Evolutionary conservation across 176 grass and related monocot species (phyloP).

Genomic region (maize (Zea mays)): DNA sequence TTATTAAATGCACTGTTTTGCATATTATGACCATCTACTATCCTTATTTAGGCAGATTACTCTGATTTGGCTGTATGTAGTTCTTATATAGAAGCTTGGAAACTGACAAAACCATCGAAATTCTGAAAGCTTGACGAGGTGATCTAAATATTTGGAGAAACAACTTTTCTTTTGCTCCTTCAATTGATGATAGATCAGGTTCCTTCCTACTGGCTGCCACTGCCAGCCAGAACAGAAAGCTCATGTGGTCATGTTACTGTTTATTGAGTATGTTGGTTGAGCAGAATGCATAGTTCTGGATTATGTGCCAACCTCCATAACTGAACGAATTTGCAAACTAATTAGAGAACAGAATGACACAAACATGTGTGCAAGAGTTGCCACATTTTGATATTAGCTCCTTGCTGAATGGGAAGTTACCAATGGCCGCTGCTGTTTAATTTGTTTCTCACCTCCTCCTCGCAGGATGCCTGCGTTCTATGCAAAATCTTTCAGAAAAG

Average conservation of each 20-base stretch:
- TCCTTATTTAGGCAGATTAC: conserved; percentile 9
- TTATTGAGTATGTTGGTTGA: neutral
- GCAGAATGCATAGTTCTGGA: neutral
- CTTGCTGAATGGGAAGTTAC: neutral
- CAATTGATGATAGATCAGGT: neutral
- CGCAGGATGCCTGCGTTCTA: conserved; percentile 76
- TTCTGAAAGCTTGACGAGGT: neutral
- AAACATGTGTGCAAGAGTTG: neutral
- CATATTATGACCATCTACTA: neutral
- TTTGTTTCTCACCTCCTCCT: neutral
- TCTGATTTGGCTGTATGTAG: conserved; percentile 13
- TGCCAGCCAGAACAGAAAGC: neutral
- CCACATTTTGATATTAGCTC: conserved; percentile 2
- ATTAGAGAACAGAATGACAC: neutral
- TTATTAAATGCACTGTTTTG: conserved; percentile 17
- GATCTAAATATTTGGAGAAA: neutral
- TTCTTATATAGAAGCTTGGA: conserved; percentile 26
- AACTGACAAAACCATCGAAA: neutral
- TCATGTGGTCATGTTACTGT: neutral
- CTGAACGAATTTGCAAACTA: neutral
- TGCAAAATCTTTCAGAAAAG: conserved; percentile 94
- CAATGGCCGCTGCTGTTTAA: neutral
- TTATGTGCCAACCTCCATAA: neutral
- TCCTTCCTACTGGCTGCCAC: neutral
- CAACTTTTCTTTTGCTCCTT: neutral